Percentiles rank a stretch among this genome's conserved stretches.
Evolutionary conservation across 345 rosid species (phyloP).

Genomic region (Pugionium dolabratum): DNA sequence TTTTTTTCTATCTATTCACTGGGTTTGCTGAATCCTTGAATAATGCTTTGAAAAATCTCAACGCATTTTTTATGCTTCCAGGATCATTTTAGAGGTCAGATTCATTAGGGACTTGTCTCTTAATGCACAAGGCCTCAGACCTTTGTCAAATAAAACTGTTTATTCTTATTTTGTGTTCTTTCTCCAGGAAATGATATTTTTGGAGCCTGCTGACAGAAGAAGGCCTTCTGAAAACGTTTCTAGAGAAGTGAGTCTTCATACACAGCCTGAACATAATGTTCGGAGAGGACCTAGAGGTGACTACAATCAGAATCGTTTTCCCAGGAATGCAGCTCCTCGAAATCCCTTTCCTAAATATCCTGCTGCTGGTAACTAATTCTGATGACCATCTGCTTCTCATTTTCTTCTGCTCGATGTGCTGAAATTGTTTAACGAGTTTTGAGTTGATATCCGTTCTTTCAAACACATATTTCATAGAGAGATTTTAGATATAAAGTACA

Average conservation of each 20-base stretch:
- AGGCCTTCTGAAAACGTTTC: constrained; percentile 44
- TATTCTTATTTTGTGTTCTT: constrained; percentile 29
- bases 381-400: background rate
- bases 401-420: constrained; percentile 6
- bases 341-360: constrained; percentile 10
- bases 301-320: constrained; percentile 43
- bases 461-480: background rate
- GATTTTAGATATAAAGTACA: background rate
- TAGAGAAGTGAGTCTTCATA: constrained; percentile 39
- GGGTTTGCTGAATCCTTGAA: background rate
- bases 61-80: background rate
- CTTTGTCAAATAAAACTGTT: constrained; percentile 28
- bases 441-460: background rate
- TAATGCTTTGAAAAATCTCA: background rate
- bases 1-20: background rate
- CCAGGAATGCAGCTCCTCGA: constrained; percentile 39
- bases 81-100: constrained; percentile 2
- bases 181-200: constrained; percentile 50
- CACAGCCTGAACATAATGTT: constrained; percentile 45
- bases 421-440: background rate
- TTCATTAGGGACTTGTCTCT: background rate
- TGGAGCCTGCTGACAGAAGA: constrained; percentile 44
- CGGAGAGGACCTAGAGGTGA: constrained; percentile 31
- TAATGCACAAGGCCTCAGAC: background rate
- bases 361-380: constrained; percentile 22